Evolutionary conservation across 2,329 filamentous ascomycete genomes (phyloP).

Genomic region (Lizonia empirigonia): DNA sequence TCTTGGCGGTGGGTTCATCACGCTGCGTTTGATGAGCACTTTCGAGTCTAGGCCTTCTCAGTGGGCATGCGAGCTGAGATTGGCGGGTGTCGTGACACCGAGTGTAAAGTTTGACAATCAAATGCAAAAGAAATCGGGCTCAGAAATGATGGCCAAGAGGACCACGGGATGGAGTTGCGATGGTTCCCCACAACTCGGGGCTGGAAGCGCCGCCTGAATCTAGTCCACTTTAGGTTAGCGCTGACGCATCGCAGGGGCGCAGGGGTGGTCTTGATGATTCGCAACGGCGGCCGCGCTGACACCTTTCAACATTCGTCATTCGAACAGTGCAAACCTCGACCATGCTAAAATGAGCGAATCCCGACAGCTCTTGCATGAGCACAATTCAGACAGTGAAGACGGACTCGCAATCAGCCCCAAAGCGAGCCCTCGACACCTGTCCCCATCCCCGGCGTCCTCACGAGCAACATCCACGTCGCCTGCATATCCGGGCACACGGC

Average conservation of each 20-base stretch:
- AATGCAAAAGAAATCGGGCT: no score
- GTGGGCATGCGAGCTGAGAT: no score
- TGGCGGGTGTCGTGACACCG: no score
- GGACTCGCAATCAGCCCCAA: conserved; percentile 29
- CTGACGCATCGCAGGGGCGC: neutral
- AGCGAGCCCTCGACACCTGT: conserved; percentile 28
- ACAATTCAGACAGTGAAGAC: conserved; percentile 38
- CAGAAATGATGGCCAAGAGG: no score
- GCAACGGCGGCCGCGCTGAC: conserved; percentile 11
- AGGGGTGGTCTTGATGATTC: conserved; percentile 10
- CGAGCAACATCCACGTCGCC: conserved; percentile 39
- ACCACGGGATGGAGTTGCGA: no score
- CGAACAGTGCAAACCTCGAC: conserved; percentile 21
- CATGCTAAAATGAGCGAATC: conserved; percentile 49
- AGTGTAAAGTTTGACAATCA: neutral
- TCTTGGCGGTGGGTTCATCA: no score
- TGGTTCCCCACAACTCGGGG: conserved; percentile 11
- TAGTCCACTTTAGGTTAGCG: neutral
- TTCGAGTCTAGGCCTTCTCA: no score
- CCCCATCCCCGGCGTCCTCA: conserved; percentile 37
- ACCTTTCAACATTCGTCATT: conserved; percentile 15
- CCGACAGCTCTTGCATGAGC: conserved; percentile 47
- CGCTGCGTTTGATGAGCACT: no score
- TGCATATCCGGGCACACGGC: conserved; percentile 31
- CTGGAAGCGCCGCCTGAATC: neutral